These are phyloP conservation scores for Quercus tomentella DNA, from an alignment of 331 rosid species.

Conservation along the genomic window DNA sequence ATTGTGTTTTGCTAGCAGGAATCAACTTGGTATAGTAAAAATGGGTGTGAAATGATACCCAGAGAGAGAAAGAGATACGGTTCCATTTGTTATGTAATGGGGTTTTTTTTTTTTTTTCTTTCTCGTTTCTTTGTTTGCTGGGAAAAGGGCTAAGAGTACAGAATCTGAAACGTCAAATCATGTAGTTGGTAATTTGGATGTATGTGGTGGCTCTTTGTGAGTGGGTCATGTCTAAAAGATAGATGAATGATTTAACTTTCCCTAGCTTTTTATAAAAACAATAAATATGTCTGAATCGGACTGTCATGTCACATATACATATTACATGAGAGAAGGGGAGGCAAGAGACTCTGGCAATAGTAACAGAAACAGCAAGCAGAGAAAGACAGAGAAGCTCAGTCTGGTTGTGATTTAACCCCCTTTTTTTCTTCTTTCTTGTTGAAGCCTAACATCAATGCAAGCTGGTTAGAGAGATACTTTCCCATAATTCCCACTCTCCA, in stretches of 20 bases:
- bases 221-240: conserved; percentile 46
- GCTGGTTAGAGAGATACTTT: not conserved
- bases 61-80: not conserved
- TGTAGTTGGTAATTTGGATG: conserved; percentile 34
- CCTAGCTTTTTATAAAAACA: conserved; percentile 20
- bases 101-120: too few relatives aligned
- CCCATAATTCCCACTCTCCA: not conserved
- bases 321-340: not conserved
- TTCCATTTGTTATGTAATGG: not conserved
- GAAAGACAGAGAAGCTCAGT: not conserved
- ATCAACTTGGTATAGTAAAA: not conserved
- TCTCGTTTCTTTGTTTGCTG: conserved; percentile 7
- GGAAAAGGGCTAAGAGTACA: conserved; percentile 36
- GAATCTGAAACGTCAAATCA: conserved; percentile 91
- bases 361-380: not conserved
- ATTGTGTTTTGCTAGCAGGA: not conserved
- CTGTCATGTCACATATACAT: conserved; percentile 34
- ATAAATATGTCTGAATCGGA: conserved; percentile 26
- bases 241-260: conserved; percentile 37
- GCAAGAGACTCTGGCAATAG: not conserved
- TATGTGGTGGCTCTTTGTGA: conserved; percentile 34
- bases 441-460: not conserved
- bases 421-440: not conserved
- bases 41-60: not conserved
- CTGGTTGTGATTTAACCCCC: not conserved